Evolutionary conservation across 2,329 filamentous ascomycete species (phyloP), one percentile per base, ranked within the genome.

Genomic region (Colletotrichum lindemuthianum): DNA sequence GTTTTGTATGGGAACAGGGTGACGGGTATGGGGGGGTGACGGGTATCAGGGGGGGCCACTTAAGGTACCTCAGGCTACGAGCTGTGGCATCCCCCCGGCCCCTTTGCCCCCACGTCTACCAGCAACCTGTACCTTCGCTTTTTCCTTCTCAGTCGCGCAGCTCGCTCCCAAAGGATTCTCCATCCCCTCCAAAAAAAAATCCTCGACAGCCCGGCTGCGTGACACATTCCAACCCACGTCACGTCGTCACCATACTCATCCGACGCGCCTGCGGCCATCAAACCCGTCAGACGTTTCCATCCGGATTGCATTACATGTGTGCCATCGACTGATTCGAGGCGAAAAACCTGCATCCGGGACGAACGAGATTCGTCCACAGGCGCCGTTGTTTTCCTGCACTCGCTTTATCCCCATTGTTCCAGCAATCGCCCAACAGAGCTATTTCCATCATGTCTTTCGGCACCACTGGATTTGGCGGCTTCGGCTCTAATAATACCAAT

Each of bases 401-500:
- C 10, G 16, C 4, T 24, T 24, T 24, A 24, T 39, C 43, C 58
- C 48, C 44, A 44, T 55, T 36, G 16, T 45, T 48, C 6, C n/a
- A 8, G 24, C 43, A 16, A 9, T 6, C 3, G 5, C 6, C 43
- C 6, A 9, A 32, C 24, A 52, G 43, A 49, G 43, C 41, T 33
- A 37, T 34, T 39, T 41, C 43, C 45, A 80, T 68, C 72, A 88
- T 88, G 86, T 85, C 85, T 72, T 86, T 86, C 71, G 81, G 82
- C 70, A 79, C 81, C 68, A 81, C 82, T 67, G 83, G 83, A 72
- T 78, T 78, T 52, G 69, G 70, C 73, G 84, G 86, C 80, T 90
- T 90, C 77, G 86, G 86, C 78, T 82, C 24, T 24, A 24, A 3
- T 24, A 24, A 84, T 72, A 84, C 82, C 68, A 87, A 84, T 73